Evolutionary conservation across 495 filamentous ascomycete genomes (phyloP).

Genomic region (Penicillium ucsense): DNA sequence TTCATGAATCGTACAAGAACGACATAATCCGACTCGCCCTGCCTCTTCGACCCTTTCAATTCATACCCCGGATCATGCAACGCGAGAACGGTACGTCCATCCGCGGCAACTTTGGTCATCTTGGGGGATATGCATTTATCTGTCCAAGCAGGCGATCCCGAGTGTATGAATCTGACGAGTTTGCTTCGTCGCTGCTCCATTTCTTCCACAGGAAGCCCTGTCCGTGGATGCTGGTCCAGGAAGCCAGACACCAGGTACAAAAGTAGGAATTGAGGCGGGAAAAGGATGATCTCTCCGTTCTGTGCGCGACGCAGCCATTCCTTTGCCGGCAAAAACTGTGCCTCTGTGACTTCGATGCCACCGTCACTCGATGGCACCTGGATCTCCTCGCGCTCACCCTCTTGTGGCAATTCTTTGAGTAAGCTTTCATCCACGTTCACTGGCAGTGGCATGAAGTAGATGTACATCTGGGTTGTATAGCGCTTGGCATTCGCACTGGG

Average conservation of each 20-base stretch:
- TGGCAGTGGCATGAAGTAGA: slow-evolving; percentile 77
- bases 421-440: slow-evolving; percentile 27
- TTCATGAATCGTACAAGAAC: slow-evolving; percentile 58
- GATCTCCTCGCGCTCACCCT: slow-evolving; percentile 29
- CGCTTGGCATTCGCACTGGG: slow-evolving; percentile 59
- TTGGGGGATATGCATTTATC: slow-evolving; percentile 70
- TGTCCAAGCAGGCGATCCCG: slow-evolving; percentile 54
- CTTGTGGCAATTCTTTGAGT: slow-evolving; percentile 20
- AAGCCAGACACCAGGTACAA: slow-evolving; percentile 56
- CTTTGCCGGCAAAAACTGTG: slow-evolving; percentile 58
- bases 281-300: slow-evolving; percentile 65
- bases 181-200: slow-evolving; percentile 41
- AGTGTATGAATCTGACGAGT: slow-evolving; percentile 49
- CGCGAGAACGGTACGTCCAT: slow-evolving; percentile 52
- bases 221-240: slow-evolving; percentile 34
- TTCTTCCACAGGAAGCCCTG: slow-evolving; percentile 21
- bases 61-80: slow-evolving; percentile 67
- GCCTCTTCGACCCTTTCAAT: slow-evolving; percentile 47
- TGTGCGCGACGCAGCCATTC: slow-evolving; percentile 58
- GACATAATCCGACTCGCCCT: slow-evolving; percentile 64
- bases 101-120: slow-evolving; percentile 44
- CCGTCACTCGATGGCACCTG: slow-evolving; percentile 68
- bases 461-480: slow-evolving; percentile 91
- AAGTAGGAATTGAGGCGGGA: slow-evolving; percentile 83
- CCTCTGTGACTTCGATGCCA: slow-evolving; percentile 74